A percentile compares a stretch with the other conserved stretches of the same genome.
Conservation (phyloP, 306 rosid genomes). For the Pyrus betulifolia region DNA sequence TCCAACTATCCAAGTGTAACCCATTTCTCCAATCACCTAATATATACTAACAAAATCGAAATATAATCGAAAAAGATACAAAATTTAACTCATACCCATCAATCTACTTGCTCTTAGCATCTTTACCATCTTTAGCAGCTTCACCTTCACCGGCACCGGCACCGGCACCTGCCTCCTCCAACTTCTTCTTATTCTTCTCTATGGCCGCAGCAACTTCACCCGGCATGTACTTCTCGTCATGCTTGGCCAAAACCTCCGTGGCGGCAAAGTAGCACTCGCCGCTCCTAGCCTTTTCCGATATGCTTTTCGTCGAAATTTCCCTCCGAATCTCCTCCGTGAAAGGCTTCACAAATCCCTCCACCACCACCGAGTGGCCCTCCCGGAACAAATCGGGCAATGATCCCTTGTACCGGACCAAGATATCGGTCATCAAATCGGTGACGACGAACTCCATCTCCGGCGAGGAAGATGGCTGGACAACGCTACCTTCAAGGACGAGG, state of each 20-base stretch:
- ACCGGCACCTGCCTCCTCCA: slow-evolving; percentile 27
- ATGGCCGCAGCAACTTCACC: slow-evolving; percentile 73
- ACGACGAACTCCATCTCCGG: slow-evolving; percentile 76
- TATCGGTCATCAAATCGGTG: slow-evolving; percentile 83
- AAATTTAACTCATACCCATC: slow-evolving; percentile 24
- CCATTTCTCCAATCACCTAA: slow-evolving; percentile 4
- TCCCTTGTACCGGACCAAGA: slow-evolving; percentile 66
- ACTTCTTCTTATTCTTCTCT: slow-evolving; percentile 80
- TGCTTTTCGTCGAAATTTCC: slow-evolving; percentile 43
- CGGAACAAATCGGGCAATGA: slow-evolving; percentile 80
- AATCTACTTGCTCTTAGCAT: slow-evolving; percentile 23
- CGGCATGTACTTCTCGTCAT: slow-evolving; percentile 93
- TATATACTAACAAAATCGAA: slow-evolving; percentile 1
- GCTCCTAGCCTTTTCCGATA: slow-evolving; percentile 62
- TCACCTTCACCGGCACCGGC: slow-evolving; percentile 23
- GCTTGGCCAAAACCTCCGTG: slow-evolving; percentile 83
- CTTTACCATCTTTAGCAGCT: slow-evolving; percentile 14
- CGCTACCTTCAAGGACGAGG: slow-evolving; percentile 85
- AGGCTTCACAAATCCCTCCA: slow-evolving; percentile 81
- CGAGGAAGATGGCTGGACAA: slow-evolving; percentile 60
- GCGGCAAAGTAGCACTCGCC: slow-evolving; percentile 69
- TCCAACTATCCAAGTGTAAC: neutral
- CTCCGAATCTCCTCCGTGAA: slow-evolving; percentile 54
- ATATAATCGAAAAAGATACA: neutral
- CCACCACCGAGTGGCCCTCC: slow-evolving; percentile 91